A percentile compares a stretch with the other conserved stretches of the same genome.
Evolutionary conservation across 2,329 filamentous ascomycete genomes (phyloP).

Genomic region (Xylaria sp.): DNA sequence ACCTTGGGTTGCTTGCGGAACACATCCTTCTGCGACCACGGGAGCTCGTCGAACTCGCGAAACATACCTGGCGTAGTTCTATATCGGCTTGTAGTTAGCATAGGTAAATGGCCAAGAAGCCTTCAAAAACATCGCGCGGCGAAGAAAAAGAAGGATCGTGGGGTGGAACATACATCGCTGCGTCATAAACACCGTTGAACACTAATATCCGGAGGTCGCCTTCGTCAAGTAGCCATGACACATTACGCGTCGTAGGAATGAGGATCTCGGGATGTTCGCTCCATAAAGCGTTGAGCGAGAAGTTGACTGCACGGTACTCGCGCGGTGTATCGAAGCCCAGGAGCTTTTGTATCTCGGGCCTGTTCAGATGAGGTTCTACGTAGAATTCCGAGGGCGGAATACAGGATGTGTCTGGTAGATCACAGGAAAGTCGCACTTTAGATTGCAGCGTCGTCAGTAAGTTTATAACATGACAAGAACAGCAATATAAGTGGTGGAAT

Average conservation of each 20-base stretch:
- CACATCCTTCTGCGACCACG: slow-evolving; percentile 20
- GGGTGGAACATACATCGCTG: slow-evolving; percentile 17
- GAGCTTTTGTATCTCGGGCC: slow-evolving; percentile 21
- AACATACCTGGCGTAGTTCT: slow-evolving; percentile 27
- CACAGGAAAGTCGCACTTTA: slow-evolving; percentile 22
- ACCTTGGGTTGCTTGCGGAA: slow-evolving; percentile 21
- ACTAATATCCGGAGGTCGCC: slow-evolving; percentile 18
- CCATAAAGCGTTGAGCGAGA: slow-evolving; percentile 25
- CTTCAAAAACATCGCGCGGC: neutral
- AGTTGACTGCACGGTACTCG: slow-evolving; percentile 21
- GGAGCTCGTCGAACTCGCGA: slow-evolving; percentile 23
- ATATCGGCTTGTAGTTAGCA: neutral
- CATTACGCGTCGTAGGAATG: slow-evolving; percentile 26
- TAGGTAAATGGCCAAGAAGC: neutral
- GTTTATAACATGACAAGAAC: neutral
- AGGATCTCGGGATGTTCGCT: slow-evolving; percentile 19
- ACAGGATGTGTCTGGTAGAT: slow-evolving; percentile 16
- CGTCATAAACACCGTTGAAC: slow-evolving; percentile 32
- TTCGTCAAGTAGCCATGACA: slow-evolving; percentile 27
- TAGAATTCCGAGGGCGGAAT: slow-evolving; percentile 26
- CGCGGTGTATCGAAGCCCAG: slow-evolving; percentile 25
- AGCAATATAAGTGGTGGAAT: neutral
- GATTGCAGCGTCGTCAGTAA: neutral
- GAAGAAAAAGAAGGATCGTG: neutral
- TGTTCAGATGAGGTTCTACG: slow-evolving; percentile 18